Percentiles rank a stretch among this genome's conserved stretches.
These are phyloP conservation scores for Boletus patriciae DNA, from an alignment of 768 basidiomycete genomes.

Conservation along the genomic window DNA sequence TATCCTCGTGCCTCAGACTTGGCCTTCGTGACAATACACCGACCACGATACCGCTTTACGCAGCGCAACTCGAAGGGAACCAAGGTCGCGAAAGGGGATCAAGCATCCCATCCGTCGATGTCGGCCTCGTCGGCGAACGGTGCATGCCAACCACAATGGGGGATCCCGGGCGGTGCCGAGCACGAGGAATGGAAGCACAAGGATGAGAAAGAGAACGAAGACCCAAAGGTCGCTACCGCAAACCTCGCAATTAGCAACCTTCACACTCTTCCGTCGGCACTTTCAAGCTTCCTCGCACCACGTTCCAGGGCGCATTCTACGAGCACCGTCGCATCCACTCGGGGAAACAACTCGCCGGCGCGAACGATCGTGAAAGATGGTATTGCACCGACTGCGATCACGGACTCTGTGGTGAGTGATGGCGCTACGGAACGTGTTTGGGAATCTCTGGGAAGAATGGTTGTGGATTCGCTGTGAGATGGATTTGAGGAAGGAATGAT, in stretches of 20 bases:
- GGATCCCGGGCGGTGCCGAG: background rate
- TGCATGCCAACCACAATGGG: background rate
- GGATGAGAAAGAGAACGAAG: slow-evolving; percentile 4
- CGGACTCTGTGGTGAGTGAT: background rate
- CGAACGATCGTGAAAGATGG: background rate
- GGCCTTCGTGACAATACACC: slow-evolving; percentile 22
- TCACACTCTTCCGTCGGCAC: slow-evolving; percentile 7
- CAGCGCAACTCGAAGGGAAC: slow-evolving; percentile 12
- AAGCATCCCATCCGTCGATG: background rate
- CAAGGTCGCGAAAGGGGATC: background rate
- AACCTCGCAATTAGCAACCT: background rate
- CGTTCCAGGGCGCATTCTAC: slow-evolving; percentile 24
- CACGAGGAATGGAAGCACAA: background rate
- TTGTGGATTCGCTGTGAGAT: slow-evolving; percentile 14
- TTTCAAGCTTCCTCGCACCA: slow-evolving; percentile 9
- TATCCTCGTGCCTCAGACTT: slow-evolving; percentile 22
- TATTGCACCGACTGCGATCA: background rate
- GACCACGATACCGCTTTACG: slow-evolving; percentile 22
- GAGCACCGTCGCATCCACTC: slow-evolving; percentile 20
- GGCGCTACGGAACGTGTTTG: slow-evolving; percentile 11
- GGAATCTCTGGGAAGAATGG: slow-evolving; percentile 29
- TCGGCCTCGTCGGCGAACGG: background rate
- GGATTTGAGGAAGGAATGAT: background rate
- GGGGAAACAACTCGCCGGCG: background rate
- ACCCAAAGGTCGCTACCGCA: background rate